A percentile compares a stretch with the other conserved stretches of the same genome.
phyloP scores from a whole-genome alignment of 768 basidiomycete species.

The Hygrocybe punicea region DNA sequence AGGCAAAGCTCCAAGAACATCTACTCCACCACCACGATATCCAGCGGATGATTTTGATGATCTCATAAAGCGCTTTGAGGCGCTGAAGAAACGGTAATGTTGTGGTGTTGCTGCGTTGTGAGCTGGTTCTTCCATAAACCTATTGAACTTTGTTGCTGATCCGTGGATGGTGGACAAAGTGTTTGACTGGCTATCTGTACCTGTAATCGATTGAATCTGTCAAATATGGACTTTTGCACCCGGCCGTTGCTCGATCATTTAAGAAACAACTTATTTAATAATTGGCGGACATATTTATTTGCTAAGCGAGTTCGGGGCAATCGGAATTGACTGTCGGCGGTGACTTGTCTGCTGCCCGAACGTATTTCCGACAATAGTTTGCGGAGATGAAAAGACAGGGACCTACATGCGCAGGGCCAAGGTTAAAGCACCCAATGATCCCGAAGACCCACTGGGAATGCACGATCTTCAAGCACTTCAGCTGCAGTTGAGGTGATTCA shows the following conservation, averaged over 20 bases:
- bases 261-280: neutral
- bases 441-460: too few relatives aligned
- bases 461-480: too few relatives aligned
- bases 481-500: neutral
- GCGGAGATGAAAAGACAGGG: too few relatives aligned
- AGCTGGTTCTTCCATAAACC: neutral
- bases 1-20: conserved; percentile 19
- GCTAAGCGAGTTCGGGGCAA: neutral
- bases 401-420: too few relatives aligned
- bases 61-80: conserved; percentile 77
- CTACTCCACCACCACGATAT: conserved; percentile 44
- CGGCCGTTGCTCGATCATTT: neutral
- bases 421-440: too few relatives aligned
- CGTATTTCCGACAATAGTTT: neutral
- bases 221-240: neutral
- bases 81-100: conserved; percentile 72
- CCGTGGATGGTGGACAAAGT: neutral
- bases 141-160: neutral
- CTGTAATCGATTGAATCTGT: neutral
- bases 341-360: conserved; percentile 2
- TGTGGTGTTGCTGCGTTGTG: neutral
- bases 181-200: neutral
- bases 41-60: conserved; percentile 56
- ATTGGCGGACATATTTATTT: neutral
- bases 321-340: neutral